Evolutionary conservation across 768 basidiomycete species (phyloP), one percentile per base, ranked within the genome.

Genomic region (Calocybe cyanea): DNA sequence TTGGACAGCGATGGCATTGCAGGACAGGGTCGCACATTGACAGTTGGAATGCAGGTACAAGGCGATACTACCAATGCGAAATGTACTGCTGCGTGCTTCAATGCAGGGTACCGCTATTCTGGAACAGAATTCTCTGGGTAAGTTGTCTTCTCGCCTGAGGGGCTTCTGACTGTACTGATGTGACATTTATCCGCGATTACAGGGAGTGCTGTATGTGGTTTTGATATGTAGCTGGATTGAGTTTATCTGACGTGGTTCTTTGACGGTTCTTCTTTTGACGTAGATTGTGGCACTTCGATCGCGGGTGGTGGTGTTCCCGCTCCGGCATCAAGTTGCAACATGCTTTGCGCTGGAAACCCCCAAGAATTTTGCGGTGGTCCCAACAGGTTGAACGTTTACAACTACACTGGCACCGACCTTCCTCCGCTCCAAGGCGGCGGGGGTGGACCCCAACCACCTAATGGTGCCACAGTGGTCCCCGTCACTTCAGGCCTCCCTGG

Each of bases 281-380:
- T 51, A 83, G 80, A 69, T 57, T 87, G 83, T 55, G 78, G 68
- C 19, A 58, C 65, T 2, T 49, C 64, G 18, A 63, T 83, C 49
- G 58, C 57, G 23, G 75, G 77, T 48, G 71, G 67, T 10, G 76
- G 76, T n/a, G 69, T 65, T 17, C 68, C 73, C 0, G 68, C 71
- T 0, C 52, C 74, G 0, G 62, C 70, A n/a, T 59, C 70, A 1
- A 78, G 77, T 38, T 92, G 88, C 57, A 72, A 70, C 54, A 87
- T 86, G 84, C 51, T 69, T 20, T 89, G 86, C 57, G 63, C 61
- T 2, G 86, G 85, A 10, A 81, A 83, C 47, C 63, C 61, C 32
- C 68, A 78, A 0, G 80, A 87, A 55, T 80, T 80, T 48, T 90
- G 87, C 52, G 87, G 87, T 17, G 87, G 87, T 25, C 82, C 86